Base-by-base conservation (phyloP, 805 yeast species). In the Wickerhamomyces chambardii region DNA sequence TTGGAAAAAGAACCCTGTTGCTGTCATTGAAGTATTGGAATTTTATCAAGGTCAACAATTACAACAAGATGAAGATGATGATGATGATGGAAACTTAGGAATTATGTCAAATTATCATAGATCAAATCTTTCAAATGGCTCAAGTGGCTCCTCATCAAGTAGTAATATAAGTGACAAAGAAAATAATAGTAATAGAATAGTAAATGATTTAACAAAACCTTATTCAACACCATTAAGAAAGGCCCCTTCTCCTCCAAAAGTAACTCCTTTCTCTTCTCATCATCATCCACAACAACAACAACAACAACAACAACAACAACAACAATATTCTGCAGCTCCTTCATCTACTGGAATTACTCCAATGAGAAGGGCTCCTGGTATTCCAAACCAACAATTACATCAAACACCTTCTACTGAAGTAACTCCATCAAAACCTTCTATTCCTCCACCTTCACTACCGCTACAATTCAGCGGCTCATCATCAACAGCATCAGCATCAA, bases 1-100 rank as follows among this genome's bases (percentile, higher is more conserved):
- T 51, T 92, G 89, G 72, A 77, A 82, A 50, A 84, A 83, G 44
- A 89, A 92, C 56, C 97, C 98, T 0, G 89, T 85, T 50, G 97
- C 96, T 0, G 96, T 92, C 16, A 83, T 84, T 61, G 95, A 86
- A 51, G 94, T 85, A 26, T 78, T 86, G 36, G 89, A 84, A 35
- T 86, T 86, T 51, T 85, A 85, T 39, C 70, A 64, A 40, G 69
- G 64, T 43, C 66, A 51, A 32, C 54, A 50, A 19, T 37, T 45
- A 15, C 37, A 34, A 24, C 17, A 39, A 15, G 43, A 27, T 14
- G 33, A 31, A 21, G 33, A 26, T 25, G 2, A 15, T 3, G 22
- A 26, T 16, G n/a, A n/a, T n/a, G 21, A 19, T n/a, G 15, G 7
- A 19, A 19, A 18, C 4, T 21, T 22, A 7, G 21, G 33, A 28